These are phyloP conservation scores for Alternaria conjuncta DNA, from an alignment of 2,329 filamentous ascomycete species.

Conservation along the genomic window DNA sequence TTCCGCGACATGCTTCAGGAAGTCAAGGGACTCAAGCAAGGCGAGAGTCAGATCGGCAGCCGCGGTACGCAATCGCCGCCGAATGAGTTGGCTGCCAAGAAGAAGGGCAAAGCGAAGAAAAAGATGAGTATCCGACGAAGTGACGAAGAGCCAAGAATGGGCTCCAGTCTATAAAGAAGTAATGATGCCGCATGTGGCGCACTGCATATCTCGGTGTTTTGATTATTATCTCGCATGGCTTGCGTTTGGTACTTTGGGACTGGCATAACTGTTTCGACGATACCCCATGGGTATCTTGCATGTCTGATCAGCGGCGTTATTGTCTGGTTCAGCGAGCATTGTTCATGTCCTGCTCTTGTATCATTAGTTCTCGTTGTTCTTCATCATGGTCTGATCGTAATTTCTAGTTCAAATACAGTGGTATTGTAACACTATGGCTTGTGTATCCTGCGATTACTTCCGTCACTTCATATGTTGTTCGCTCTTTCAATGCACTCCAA, in stretches of 20 bases:
- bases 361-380: background rate
- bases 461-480: background rate
- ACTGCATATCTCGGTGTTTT: conserved; percentile 15
- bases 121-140: conserved; percentile 25
- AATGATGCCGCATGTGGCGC: background rate
- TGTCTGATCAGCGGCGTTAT: conserved; percentile 4
- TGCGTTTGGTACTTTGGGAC: background rate
- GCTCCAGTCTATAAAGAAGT: conserved; percentile 31
- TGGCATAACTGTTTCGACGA: conserved; percentile 8
- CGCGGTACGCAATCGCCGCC: conserved; percentile 38
- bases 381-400: background rate
- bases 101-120: conserved; percentile 43
- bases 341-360: background rate
- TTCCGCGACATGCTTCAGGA: conserved; percentile 87
- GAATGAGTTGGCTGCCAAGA: conserved; percentile 30
- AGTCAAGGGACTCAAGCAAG: conserved; percentile 68
- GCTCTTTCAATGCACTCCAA: background rate
- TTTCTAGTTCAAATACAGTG: conserved; percentile 1
- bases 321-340: background rate
- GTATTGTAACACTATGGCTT: background rate
- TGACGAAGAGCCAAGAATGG: conserved; percentile 32
- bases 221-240: conserved; percentile 3
- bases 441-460: background rate
- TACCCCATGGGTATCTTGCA: conserved; percentile 6
- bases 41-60: conserved; percentile 32